Conservation (phyloP, 1,284 basidiomycete genomes). For the Cutaneotrichosporon sp. region DNA sequence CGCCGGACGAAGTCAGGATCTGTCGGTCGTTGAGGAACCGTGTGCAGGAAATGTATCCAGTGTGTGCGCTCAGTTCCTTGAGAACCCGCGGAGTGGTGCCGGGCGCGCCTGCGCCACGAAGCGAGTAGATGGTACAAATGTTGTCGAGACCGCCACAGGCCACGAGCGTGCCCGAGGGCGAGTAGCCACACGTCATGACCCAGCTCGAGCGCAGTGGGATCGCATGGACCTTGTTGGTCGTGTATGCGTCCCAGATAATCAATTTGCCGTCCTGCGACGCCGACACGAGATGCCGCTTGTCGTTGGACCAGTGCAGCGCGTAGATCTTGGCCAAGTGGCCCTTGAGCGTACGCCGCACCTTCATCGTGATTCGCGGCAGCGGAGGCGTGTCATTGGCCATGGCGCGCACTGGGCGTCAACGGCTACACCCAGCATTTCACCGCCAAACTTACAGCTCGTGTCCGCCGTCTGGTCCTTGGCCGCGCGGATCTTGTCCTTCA, state of each 20-base stretch:
- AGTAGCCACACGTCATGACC: constrained; percentile 99
- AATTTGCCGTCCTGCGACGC: constrained; percentile 99
- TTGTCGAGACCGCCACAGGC: constrained; percentile 99
- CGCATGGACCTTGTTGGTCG: constrained; percentile 98
- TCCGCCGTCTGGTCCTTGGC: constrained; percentile 93
- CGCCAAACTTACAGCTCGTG: constrained; percentile 65
- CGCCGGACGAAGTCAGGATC: constrained; percentile 93
- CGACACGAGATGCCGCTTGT: constrained; percentile 93
- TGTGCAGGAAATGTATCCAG: constrained; percentile 95
- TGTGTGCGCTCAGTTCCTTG: constrained; percentile 90
- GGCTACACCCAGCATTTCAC: neutral
- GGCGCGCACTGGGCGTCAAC: constrained; percentile 63
- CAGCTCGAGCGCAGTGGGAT: constrained; percentile 95
- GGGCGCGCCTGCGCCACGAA: constrained; percentile 52
- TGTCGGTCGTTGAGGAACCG: constrained; percentile 97
- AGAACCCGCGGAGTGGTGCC: constrained; percentile 52
- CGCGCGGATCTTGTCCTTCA: constrained; percentile 95
- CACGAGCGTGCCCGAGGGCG: constrained; percentile 92
- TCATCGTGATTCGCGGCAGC: constrained; percentile 91
- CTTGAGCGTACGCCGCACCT: constrained; percentile 85
- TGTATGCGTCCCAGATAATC: constrained; percentile 99
- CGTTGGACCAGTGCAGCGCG: constrained; percentile 98
- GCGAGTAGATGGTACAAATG: constrained; percentile 93
- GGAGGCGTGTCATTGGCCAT: constrained; percentile 96
- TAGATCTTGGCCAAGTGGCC: constrained; percentile 99